These are phyloP conservation scores for Fusarium longipes DNA, from an alignment of 2,329 filamentous ascomycete species.

Conservation along the genomic window DNA sequence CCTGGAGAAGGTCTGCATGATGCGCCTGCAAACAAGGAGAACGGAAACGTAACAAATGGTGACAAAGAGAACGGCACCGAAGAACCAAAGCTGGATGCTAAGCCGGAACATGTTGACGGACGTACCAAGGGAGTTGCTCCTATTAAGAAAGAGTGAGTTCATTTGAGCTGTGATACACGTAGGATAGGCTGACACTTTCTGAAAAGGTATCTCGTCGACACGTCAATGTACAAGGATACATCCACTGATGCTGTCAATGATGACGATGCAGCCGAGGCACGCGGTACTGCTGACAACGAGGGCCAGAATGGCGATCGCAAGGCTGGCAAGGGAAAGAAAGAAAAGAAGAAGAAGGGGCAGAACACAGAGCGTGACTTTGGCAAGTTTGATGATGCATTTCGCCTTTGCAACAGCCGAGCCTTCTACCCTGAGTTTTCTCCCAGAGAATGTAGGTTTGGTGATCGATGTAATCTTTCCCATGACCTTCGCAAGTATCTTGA, in stretches of 20 bases:
- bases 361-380: slow-evolving; percentile 88
- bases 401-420: slow-evolving; percentile 80
- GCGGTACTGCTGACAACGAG: slow-evolving; percentile 51
- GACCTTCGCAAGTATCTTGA: slow-evolving; percentile 86
- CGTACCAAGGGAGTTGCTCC: slow-evolving; percentile 70
- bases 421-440: slow-evolving; percentile 85
- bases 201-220: slow-evolving; percentile 58
- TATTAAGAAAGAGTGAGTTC: slow-evolving; percentile 77
- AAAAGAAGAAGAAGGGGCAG: slow-evolving; percentile 69
- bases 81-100: slow-evolving; percentile 10
- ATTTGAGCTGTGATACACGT: neutral
- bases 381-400: slow-evolving; percentile 78
- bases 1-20: slow-evolving; percentile 40
- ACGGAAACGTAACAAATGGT: slow-evolving; percentile 29
- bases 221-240: slow-evolving; percentile 44
- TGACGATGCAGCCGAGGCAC: slow-evolving; percentile 63
- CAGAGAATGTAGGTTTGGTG: slow-evolving; percentile 78
- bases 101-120: slow-evolving; percentile 40
- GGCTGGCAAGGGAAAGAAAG: slow-evolving; percentile 51
- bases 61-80: slow-evolving; percentile 30
- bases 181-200: slow-evolving; percentile 1
- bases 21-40: slow-evolving; percentile 27
- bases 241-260: slow-evolving; percentile 50
- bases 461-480: slow-evolving; percentile 84
- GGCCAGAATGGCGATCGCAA: slow-evolving; percentile 69